Base-by-base conservation (phyloP, 306 rosid species). In the Styphnolobium japonicum region DNA sequence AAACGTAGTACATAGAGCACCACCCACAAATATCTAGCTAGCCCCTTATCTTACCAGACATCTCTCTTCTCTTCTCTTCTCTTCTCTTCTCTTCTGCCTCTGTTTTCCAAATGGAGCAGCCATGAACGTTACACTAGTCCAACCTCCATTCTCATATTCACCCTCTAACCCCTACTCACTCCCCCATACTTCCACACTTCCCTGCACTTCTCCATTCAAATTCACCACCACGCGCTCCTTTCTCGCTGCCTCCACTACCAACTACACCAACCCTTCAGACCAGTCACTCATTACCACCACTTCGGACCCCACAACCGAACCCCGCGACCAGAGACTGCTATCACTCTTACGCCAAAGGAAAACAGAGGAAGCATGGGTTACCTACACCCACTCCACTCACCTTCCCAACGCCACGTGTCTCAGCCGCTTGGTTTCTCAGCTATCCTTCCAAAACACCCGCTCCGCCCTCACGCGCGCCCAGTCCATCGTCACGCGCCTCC, bases 401-500 rank as follows among this genome's bases (percentile, higher is more conserved):
- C 88, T 95, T 39, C 98, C 98, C 0, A 89, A 75, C 73, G 79
- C 97, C 78, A 88, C 97, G 33, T 92, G 97, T 58, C 97, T 95
- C 11, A 92, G 97, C 80, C 97, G 97, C 22, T 84, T 95, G 55
- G 87, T 95, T 65, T 89, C 90, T 23, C 98, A 95, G 14, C 10
- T 95, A 0, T 91, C 97, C 3, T 90, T 86, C 29, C 92, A 87
- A 19, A 91, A 91, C 68, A 86, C 90, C 0, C 78, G 36, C 7
- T 36, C 82, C 1, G 67, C 84, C 6, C 96, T 94, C 86, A 84
- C 89, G 67, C 98, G 98, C 48, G 97, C 98, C 11, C 97, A 92
- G 83, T 87, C 98, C 53, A 89, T 94, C 37, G 64, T 92, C 88
- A 88, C 97, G 74, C 97, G 98, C 90, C 98, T 94, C 85, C 98